Evolutionary conservation across 179 eudicot genomes (phyloP).

Genomic region (Amaranthus tricolor): DNA sequence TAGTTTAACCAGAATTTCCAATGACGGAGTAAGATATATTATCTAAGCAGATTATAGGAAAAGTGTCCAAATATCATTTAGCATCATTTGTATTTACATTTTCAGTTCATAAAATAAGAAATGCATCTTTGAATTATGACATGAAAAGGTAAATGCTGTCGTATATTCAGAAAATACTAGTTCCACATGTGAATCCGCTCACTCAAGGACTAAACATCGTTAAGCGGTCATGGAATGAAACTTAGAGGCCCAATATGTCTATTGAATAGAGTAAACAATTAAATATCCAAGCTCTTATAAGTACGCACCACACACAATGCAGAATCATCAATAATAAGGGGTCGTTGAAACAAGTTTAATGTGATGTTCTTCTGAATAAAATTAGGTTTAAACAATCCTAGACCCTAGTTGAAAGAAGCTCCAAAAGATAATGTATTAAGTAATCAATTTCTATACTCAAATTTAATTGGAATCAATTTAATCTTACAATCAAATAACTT

Average conservation of each 20-base stretch:
- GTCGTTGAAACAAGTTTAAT: background rate
- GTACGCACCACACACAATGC: background rate
- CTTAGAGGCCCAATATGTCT: background rate
- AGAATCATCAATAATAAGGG: background rate
- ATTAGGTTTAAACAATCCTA: background rate
- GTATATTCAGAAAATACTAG: background rate
- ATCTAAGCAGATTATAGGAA: no score
- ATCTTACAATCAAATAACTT: conserved; percentile 1
- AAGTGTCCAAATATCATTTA: no score
- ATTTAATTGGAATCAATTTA: background rate
- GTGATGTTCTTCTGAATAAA: background rate
- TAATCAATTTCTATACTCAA: background rate
- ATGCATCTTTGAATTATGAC: no score
- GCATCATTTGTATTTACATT: no score
- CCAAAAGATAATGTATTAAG: background rate
- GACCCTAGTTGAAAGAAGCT: conserved; percentile 5
- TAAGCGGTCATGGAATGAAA: background rate
- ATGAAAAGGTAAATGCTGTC: no score
- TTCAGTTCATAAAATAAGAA: no score
- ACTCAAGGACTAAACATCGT: background rate
- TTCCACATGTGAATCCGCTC: background rate
- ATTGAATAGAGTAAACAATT: background rate
- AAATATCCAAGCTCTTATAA: background rate
- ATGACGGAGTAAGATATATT: no score
- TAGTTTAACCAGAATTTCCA: no score